Conservation (phyloP, 306 rosid genomes). For the Sechiopsis laciniata region DNA sequence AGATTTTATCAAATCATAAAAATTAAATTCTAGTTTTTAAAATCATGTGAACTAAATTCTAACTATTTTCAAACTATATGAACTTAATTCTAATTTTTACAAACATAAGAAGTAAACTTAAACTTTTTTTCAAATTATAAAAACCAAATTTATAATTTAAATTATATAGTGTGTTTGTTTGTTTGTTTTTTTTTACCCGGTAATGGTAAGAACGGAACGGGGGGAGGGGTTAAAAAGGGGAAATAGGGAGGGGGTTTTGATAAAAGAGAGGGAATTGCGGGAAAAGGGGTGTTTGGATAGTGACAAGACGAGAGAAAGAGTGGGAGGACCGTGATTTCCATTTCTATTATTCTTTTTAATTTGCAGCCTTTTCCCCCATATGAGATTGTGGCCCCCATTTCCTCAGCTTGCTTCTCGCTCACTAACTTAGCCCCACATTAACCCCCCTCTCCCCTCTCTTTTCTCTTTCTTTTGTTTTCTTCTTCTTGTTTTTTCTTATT, state of each 20-base stretch:
- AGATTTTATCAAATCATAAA: too few relatives aligned
- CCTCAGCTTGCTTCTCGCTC: constrained; percentile 37
- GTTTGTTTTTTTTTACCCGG: too few relatives aligned
- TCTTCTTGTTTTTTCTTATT: too few relatives aligned
- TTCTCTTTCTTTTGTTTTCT: too few relatives aligned
- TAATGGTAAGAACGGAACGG: background rate
- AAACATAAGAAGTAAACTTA: too few relatives aligned
- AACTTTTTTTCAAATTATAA: too few relatives aligned
- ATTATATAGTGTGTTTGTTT: too few relatives aligned
- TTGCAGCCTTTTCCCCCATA: constrained; percentile 62
- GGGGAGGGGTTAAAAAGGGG: background rate
- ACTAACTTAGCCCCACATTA: constrained; percentile 24
- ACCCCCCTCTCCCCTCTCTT: background rate
- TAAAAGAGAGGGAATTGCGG: constrained; percentile 59
- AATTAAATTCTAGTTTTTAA: too few relatives aligned
- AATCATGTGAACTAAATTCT: too few relatives aligned
- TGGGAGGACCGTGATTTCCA: constrained; percentile 70
- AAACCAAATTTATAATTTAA: too few relatives aligned
- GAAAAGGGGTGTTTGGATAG: constrained; percentile 49
- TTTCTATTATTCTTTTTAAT: constrained; percentile 47
- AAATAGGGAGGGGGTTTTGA: background rate
- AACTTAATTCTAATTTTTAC: too few relatives aligned
- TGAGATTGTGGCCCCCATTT: constrained; percentile 26
- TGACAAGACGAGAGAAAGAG: constrained; percentile 67
- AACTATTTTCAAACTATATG: too few relatives aligned